phyloP scores from a whole-genome alignment of 2,329 filamentous ascomycete species.

The Fusarium keratoplasticum region DNA sequence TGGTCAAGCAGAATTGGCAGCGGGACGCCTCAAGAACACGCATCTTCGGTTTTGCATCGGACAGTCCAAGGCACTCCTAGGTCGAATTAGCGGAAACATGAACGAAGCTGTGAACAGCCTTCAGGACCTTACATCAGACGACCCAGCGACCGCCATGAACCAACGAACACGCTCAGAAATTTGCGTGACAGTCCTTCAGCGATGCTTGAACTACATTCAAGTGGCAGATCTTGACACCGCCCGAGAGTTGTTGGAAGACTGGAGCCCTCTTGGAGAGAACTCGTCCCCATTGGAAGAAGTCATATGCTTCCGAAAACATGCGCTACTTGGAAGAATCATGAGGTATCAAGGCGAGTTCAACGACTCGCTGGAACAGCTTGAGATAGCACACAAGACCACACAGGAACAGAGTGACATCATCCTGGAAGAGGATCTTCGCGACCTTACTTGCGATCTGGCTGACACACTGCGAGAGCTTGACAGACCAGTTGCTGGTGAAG shows the following conservation, averaged over 20 bases:
- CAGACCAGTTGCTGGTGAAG: constrained; percentile 24
- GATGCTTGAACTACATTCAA: constrained; percentile 33
- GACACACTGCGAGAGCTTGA: constrained; percentile 37
- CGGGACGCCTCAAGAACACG: constrained; percentile 29
- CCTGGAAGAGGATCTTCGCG: constrained; percentile 36
- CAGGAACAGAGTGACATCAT: constrained; percentile 15
- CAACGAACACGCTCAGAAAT: constrained; percentile 31
- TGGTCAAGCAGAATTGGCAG: constrained; percentile 27
- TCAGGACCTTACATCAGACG: constrained; percentile 15
- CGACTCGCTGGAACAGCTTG: constrained; percentile 19
- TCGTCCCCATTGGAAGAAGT: constrained; percentile 29
- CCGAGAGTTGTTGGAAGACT: constrained; percentile 27
- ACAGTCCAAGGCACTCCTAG: constrained; percentile 33
- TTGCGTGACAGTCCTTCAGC: constrained; percentile 27
- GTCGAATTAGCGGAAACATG: constrained; percentile 36
- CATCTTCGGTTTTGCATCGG: constrained; percentile 34
- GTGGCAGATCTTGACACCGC: constrained; percentile 32
- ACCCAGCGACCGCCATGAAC: constrained; percentile 3
- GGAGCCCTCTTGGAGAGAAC: constrained; percentile 22
- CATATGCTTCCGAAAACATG: constrained; percentile 32
- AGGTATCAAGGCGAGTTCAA: constrained; percentile 31
- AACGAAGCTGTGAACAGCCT: constrained; percentile 29
- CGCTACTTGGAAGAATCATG: constrained; percentile 34
- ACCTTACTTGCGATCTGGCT: constrained; percentile 37
- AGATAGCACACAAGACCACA: constrained; percentile 14